Evolutionary conservation across 2,329 filamentous ascomycete species (phyloP), one percentile per base, ranked within the genome.

Genomic region (Hirsutella minnesotensis): DNA sequence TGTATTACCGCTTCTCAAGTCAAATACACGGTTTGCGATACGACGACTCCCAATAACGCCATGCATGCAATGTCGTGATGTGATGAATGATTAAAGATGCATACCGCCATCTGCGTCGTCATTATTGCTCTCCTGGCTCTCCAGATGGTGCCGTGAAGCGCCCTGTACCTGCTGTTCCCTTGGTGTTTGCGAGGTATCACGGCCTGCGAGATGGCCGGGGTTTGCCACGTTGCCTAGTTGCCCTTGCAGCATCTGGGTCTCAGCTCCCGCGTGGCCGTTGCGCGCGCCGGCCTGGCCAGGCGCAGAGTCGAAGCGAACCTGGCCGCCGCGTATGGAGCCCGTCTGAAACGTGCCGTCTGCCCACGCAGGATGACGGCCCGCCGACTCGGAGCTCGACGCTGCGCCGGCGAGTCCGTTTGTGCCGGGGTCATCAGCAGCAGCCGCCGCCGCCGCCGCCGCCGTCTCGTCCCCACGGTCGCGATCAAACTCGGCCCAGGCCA

Each of bases 331-430:
- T 51, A 81, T 69, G 13, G 68, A 70, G 9, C 77, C 77, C 1
- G 70, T 75, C 55, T 77, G 72, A 52, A 81, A 81, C 1, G 78
- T 81, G 20, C 78, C 78, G 53, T 82, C 77, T 22, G 56, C 66
- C 78, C 78, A 81, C 0, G 78, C 67, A 35, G 67, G 60, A 44
- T 64, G 63, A 43, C 44, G 54, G 18, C 43, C 40, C 19, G 9
- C 36, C 31, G 21, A 41, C 35, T 5, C 40, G n/a, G 24, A n/a
- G 19, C 9, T 8, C 13, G 9, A 10, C 9, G 30, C 9, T 9
- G 43, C 39, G 19, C 36, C 34, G 3, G 38, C 22, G n/a, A 24
- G 29, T 4, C 29, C 46, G 12, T 42, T 46, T 34, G 29, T 15
- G n/a, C n/a, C 31, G 31, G 12, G 7, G 31, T 47, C 38, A 22